These are phyloP conservation scores for Dichomitus squalens DNA, from an alignment of 1,284 basidiomycete species.

Conservation along the genomic window DNA sequence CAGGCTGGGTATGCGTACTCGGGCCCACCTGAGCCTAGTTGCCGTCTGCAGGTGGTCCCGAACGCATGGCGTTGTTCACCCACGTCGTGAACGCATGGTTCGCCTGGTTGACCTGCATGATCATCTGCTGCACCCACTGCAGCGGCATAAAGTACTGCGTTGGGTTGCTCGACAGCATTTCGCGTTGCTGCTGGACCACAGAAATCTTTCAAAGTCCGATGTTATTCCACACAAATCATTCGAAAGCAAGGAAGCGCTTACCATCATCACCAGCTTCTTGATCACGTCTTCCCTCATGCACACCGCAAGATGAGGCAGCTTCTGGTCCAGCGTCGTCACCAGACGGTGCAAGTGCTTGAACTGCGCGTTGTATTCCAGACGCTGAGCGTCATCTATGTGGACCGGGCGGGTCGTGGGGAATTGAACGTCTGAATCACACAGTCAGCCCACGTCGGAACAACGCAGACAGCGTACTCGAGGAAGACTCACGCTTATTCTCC, in stretches of 20 bases:
- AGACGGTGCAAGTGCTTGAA: slow-evolving; percentile 51
- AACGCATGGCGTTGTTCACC: neutral
- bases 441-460: neutral
- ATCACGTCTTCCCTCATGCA: slow-evolving; percentile 49
- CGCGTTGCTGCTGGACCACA: slow-evolving; percentile 54
- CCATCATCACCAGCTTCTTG: slow-evolving; percentile 53
- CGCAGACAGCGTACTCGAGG: no score
- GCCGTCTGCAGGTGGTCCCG: neutral
- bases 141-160: slow-evolving; percentile 55
- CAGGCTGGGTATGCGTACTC: neutral
- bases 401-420: neutral
- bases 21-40: neutral
- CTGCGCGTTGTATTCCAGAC: slow-evolving; percentile 49
- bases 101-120: slow-evolving; percentile 44
- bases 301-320: slow-evolving; percentile 49
- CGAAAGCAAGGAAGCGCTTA: slow-evolving; percentile 36
- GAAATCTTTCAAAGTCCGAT: slow-evolving; percentile 41
- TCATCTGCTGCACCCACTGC: slow-evolving; percentile 48
- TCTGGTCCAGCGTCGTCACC: slow-evolving; percentile 48
- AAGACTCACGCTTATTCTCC: slow-evolving; percentile 19
- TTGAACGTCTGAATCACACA: neutral
- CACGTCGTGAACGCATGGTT: slow-evolving; percentile 41
- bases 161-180: slow-evolving; percentile 40
- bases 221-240: neutral
- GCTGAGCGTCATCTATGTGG: slow-evolving; percentile 50